Evolutionary conservation across 768 basidiomycete species (phyloP).

Genomic region (Galerina sulciceps): DNA sequence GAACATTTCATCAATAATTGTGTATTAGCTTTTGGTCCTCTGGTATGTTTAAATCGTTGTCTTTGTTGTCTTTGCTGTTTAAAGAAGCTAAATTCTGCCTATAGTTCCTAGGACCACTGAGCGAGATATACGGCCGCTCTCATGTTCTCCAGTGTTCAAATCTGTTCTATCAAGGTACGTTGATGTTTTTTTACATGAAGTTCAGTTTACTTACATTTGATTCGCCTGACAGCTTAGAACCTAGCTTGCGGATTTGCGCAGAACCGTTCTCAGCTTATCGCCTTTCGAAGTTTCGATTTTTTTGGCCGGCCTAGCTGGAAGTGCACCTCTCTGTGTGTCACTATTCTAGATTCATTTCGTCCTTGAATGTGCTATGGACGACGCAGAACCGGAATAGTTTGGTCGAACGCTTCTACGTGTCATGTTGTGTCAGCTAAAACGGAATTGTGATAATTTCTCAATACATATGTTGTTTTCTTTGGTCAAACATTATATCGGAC

Average conservation of each 20-base stretch:
- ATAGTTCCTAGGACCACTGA: constrained; percentile 61
- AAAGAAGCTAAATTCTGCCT: not conserved
- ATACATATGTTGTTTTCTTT: too few species aligned
- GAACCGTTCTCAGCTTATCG: constrained; percentile 60
- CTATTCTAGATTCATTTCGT: constrained; percentile 30
- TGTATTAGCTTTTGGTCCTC: constrained; percentile 51
- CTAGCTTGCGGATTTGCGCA: constrained; percentile 67
- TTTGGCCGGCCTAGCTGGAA: constrained; percentile 72
- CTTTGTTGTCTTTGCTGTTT: not conserved
- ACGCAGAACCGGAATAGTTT: too few species aligned
- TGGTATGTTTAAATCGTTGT: constrained; percentile 32
- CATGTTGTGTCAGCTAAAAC: too few species aligned
- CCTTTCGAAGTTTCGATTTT: constrained; percentile 76
- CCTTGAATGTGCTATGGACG: too few species aligned
- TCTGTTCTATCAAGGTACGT: constrained; percentile 65
- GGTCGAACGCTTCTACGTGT: too few species aligned
- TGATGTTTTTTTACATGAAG: not conserved
- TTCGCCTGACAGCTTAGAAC: constrained; percentile 54
- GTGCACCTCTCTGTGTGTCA: constrained; percentile 65
- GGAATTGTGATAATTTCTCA: too few species aligned
- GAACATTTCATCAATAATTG: not conserved
- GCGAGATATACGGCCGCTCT: constrained; percentile 74
- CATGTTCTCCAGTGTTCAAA: constrained; percentile 65
- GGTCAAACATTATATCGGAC: too few species aligned
- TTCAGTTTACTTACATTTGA: not conserved